Percentiles rank a stretch among this genome's conserved stretches.
These are phyloP conservation scores for Trypanosoma grayi DNA, from an alignment of 208 protist genomes.

Conservation along the genomic window DNA sequence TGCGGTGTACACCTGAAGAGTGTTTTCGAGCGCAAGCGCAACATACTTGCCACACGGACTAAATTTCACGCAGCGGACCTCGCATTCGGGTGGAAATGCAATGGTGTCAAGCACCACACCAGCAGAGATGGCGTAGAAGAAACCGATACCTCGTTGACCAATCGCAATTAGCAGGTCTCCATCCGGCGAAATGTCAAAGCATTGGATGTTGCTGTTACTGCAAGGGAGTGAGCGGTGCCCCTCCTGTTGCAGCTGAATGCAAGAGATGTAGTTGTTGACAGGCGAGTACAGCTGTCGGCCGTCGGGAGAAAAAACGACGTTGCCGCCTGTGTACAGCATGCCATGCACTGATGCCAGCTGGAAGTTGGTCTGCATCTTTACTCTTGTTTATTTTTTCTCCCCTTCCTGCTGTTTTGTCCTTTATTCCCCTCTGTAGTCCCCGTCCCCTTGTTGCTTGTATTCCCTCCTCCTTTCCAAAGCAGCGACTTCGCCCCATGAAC, in stretches of 20 bases:
- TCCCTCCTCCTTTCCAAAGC: not conserved
- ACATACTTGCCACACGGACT: slow-evolving; percentile 88
- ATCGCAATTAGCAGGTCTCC: slow-evolving; percentile 79
- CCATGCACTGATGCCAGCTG: slow-evolving; percentile 89
- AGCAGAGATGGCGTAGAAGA: slow-evolving; percentile 86
- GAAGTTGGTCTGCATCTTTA: slow-evolving; percentile 70
- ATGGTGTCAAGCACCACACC: slow-evolving; percentile 87
- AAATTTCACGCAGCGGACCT: slow-evolving; percentile 68
- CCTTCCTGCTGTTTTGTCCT: slow-evolving; percentile 16
- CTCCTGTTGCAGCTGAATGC: slow-evolving; percentile 75
- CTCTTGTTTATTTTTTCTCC: slow-evolving; percentile 10
- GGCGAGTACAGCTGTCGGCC: slow-evolving; percentile 82
- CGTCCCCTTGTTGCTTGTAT: not conserved
- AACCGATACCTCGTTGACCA: slow-evolving; percentile 77
- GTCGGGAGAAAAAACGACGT: slow-evolving; percentile 83
- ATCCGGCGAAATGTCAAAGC: slow-evolving; percentile 85
- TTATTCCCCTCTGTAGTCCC: slow-evolving; percentile 2
- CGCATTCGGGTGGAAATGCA: slow-evolving; percentile 79
- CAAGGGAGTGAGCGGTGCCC: slow-evolving; percentile 71
- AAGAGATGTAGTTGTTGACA: slow-evolving; percentile 86
- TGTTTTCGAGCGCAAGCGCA: slow-evolving; percentile 82
- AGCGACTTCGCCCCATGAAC: not conserved
- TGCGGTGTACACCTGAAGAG: slow-evolving; percentile 85
- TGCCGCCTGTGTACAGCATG: slow-evolving; percentile 92
- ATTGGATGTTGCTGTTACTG: slow-evolving; percentile 89